Evolutionary conservation across 768 basidiomycete species (phyloP), one percentile per base, ranked within the genome.

Genomic region (Agaricus blazei): DNA sequence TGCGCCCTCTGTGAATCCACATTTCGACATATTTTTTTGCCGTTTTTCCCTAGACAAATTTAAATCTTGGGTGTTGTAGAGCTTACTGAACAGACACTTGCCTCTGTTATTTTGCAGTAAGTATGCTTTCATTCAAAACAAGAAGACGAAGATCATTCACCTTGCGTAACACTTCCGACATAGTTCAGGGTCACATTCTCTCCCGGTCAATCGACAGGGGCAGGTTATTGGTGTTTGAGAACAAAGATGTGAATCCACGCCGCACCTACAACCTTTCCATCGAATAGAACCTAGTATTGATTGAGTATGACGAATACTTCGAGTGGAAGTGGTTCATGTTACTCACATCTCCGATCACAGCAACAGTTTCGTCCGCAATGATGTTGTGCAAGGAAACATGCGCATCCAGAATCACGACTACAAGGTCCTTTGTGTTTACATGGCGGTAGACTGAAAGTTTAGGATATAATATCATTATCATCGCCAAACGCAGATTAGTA

Each of bases 121-220:
- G 85, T 0, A 59, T 48, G 29, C 65, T 45, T 1, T 7, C 62
- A 69, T 56, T 66, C 58, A 14, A 9, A 15, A 51, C 19, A 19
- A 19, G 19, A 19, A 19, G 19, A 40, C n/a, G 2, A 31, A 42
- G 48, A 7, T 14, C 14, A 44, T 75, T 60, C 43, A 84, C 82
- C 64, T 75, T 52, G 76, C 71, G 58, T 72, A 68, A 62, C 86
- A 86, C 11, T 69, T 69, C 9, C 61, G 5, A 58, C 88, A 90
- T 8, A 87, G 55, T 36, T 82, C 81, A 2, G 86, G 85, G 65
- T 88, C 85, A 56, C 88, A 90, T 64, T 90, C 88, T 36, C 82
- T 72, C 8, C 69, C 62, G 0, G 74, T 69, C 23, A 60, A 65
- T 48, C 67, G 71, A 62, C 88, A 90, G 8, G 77, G 74, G 59